Conservation (phyloP, 177 flowering plant species). For the Tripterygium wilfordii region DNA sequence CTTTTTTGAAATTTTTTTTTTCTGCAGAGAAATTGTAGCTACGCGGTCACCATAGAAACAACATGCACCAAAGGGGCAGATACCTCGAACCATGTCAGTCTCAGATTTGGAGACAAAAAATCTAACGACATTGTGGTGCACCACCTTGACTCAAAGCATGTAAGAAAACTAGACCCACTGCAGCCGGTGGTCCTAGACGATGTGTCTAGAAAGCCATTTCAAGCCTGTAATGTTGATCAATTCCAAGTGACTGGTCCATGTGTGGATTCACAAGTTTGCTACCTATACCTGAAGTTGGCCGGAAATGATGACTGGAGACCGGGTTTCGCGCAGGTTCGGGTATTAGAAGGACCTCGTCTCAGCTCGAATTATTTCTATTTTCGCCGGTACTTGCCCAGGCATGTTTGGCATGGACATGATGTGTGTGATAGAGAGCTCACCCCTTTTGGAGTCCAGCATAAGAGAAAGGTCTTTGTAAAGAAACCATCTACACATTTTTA, state of each 20-base stretch:
- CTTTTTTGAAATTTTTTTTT: neutral
- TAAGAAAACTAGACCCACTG: conserved; percentile 39
- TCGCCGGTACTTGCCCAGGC: conserved; percentile 47
- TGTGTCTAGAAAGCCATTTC: conserved; percentile 43
- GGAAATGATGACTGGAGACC: conserved; percentile 67
- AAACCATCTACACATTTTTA: neutral
- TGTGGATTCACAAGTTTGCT: conserved; percentile 51
- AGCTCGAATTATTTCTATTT: conserved; percentile 47
- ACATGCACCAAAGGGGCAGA: conserved; percentile 48
- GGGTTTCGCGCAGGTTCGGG: conserved; percentile 49
- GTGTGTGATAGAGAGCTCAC: conserved; percentile 47
- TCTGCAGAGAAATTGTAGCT: conserved; percentile 46
- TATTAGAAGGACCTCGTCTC: conserved; percentile 17
- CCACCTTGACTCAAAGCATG: conserved; percentile 49
- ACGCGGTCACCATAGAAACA: conserved; percentile 46
- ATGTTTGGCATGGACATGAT: conserved; percentile 60
- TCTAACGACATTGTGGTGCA: conserved; percentile 44
- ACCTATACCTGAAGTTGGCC: conserved; percentile 40
- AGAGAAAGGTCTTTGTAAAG: conserved; percentile 32
- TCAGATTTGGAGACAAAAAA: conserved; percentile 53
- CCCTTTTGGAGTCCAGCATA: conserved; percentile 52
- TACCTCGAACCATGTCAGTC: conserved; percentile 48
- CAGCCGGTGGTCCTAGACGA: conserved; percentile 36
- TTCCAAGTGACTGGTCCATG: conserved; percentile 46
- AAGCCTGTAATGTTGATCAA: conserved; percentile 47